Evolutionary conservation across 108 stramenopile genomes (phyloP).

Genomic region (Thalassiosira profunda): DNA sequence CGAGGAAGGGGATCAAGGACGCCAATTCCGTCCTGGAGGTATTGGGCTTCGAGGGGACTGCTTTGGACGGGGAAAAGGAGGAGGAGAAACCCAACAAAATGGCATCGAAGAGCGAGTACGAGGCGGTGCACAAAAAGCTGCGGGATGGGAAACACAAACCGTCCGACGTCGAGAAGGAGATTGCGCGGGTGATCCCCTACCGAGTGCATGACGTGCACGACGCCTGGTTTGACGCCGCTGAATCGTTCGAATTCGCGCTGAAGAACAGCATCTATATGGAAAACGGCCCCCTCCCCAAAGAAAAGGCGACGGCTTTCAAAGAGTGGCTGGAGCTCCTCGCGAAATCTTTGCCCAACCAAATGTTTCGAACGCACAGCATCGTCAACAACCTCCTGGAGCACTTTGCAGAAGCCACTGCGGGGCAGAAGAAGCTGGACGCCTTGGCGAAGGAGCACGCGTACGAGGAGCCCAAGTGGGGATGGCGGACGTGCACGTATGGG

Average conservation of each 20-base stretch:
- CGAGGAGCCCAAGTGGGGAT: constrained; percentile 4
- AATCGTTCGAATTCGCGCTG: constrained; percentile 76
- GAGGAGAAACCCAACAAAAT: background rate
- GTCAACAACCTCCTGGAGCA: constrained; percentile 50
- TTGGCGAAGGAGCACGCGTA: constrained; percentile 21
- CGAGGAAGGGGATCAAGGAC: constrained; percentile 34
- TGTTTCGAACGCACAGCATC: constrained; percentile 51
- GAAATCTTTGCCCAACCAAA: constrained; percentile 60
- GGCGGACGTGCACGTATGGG: constrained; percentile 46
- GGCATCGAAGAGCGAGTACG: background rate
- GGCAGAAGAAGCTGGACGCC: constrained; percentile 43
- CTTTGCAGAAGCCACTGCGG: constrained; percentile 42
- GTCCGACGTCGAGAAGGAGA: background rate
- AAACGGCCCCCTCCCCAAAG: constrained; percentile 47
- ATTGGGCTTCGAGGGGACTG: constrained; percentile 32
- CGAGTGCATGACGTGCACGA: constrained; percentile 54
- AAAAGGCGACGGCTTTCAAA: constrained; percentile 45
- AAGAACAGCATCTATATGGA: constrained; percentile 66
- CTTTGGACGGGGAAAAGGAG: background rate
- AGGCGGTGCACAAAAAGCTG: background rate
- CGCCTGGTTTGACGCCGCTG: constrained; percentile 69
- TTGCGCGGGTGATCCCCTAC: constrained; percentile 29
- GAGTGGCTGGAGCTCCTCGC: constrained; percentile 62
- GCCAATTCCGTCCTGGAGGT: constrained; percentile 25
- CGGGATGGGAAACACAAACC: no score